Percentiles rank a stretch among this genome's conserved stretches.
phyloP scores from a whole-genome alignment of 148 eudicot species.

The Vaccinium myrtillus region DNA sequence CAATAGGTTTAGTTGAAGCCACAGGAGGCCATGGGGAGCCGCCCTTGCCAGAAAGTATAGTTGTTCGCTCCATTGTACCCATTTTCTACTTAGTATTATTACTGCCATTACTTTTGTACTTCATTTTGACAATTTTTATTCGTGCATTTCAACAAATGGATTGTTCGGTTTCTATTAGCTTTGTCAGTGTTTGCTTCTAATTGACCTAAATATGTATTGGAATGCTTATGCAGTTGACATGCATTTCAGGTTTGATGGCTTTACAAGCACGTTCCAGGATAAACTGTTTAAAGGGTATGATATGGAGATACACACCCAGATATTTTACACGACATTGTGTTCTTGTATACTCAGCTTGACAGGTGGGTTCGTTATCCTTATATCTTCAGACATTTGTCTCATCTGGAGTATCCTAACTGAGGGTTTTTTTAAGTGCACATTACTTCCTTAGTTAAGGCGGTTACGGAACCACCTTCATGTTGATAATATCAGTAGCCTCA shows the following conservation, averaged over 20 bases:
- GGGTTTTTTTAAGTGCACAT: background rate
- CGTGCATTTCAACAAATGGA: background rate
- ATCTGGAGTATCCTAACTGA: slow-evolving; percentile 3
- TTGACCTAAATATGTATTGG: background rate
- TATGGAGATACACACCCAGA: slow-evolving; percentile 96
- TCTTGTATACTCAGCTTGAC: slow-evolving; percentile 88
- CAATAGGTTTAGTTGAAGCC: background rate
- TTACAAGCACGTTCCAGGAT: slow-evolving; percentile 97
- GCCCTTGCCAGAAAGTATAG: background rate
- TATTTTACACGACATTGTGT: slow-evolving; percentile 93
- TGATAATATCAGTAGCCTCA: background rate
- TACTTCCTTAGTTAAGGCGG: background rate
- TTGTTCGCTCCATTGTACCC: background rate
- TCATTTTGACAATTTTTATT: background rate
- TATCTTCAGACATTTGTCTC: background rate
- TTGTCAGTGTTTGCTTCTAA: slow-evolving; percentile 2
- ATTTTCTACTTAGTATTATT: background rate
- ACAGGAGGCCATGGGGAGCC: background rate
- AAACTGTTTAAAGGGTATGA: slow-evolving; percentile 94
- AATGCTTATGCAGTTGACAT: slow-evolving; percentile 1
- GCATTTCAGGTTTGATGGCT: slow-evolving; percentile 79
- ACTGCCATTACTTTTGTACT: too few relatives aligned
- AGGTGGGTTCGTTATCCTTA: slow-evolving; percentile 37
- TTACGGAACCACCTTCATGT: background rate
- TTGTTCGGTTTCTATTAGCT: background rate